Percentiles rank a stretch among this genome's conserved stretches.
phyloP scores from a whole-genome alignment of 2,329 filamentous ascomycete genomes.

The Sarocladium kiliense region DNA sequence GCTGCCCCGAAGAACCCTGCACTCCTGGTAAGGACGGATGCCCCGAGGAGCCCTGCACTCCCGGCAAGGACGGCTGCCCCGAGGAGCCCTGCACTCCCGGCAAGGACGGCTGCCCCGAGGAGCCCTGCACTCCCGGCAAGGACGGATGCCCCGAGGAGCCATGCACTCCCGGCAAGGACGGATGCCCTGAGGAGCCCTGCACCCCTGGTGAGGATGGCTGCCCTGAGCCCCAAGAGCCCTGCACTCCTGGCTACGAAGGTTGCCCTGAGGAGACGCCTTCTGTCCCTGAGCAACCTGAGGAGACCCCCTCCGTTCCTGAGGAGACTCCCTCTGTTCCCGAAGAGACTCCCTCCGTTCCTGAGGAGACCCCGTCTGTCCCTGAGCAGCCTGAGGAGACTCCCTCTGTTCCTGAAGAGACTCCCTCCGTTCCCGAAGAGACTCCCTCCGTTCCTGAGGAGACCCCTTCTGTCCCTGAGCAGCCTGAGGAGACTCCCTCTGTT shows the following conservation, averaged over 20 bases:
- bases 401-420: neutral
- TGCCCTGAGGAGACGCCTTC: neutral
- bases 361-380: neutral
- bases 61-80: conserved; percentile 1
- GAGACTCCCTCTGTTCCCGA: conserved; percentile 10
- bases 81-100: conserved; percentile 10
- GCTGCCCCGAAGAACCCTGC: conserved; percentile 3
- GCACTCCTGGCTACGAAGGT: neutral
- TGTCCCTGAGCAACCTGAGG: neutral
- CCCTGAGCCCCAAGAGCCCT: conserved; percentile 11
- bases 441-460: conserved; percentile 10
- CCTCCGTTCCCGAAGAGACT: conserved; percentile 10
- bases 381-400: conserved; percentile 7
- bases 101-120: conserved; percentile 3
- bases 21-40: neutral
- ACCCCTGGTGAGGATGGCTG: conserved; percentile 10
- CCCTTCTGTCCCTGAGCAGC: conserved; percentile 14
- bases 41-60: conserved; percentile 10
- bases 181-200: neutral
- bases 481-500: neutral
- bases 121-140: neutral
- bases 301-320: conserved; percentile 8
- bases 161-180: neutral
- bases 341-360: conserved; percentile 8
- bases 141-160: neutral